Conservation (phyloP, 768 basidiomycete genomes). For the Leucosporidium scottii region DNA sequence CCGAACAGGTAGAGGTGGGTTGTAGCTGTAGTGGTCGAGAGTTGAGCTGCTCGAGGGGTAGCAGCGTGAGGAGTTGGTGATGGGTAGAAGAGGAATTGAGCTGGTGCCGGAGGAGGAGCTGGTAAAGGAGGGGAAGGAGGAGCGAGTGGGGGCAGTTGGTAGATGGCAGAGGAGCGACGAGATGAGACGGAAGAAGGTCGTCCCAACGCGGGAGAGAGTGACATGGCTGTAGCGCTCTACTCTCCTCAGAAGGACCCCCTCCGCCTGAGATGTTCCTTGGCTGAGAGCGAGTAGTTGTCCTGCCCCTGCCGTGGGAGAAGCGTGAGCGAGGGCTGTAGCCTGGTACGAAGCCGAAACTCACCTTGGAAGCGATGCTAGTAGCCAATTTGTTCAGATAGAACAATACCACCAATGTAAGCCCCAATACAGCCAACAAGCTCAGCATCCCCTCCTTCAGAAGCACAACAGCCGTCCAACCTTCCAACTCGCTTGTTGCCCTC, state of each 20-base stretch:
- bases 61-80: neutral
- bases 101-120: neutral
- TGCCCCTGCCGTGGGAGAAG: neutral
- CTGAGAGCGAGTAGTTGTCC: constrained; percentile 3
- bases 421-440: neutral
- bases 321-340: neutral
- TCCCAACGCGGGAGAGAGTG: neutral
- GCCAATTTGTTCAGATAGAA: neutral
- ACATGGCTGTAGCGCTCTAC: neutral
- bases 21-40: neutral
- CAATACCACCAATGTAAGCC: neutral
- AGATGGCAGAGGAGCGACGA: neutral
- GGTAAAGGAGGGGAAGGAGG: neutral
- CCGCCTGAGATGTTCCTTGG: neutral
- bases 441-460: neutral
- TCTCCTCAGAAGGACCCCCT: neutral
- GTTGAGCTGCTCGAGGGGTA: neutral
- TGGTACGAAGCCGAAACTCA: neutral
- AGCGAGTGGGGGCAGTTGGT: neutral
- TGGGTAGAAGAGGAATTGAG: neutral
- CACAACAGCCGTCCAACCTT: no score
- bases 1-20: neutral
- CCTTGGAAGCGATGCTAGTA: neutral
- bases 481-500: no score
- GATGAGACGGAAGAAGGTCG: neutral